Base-by-base conservation (phyloP, 2,329 filamentous ascomycete genomes). In the Hypoxylon sp. region DNA sequence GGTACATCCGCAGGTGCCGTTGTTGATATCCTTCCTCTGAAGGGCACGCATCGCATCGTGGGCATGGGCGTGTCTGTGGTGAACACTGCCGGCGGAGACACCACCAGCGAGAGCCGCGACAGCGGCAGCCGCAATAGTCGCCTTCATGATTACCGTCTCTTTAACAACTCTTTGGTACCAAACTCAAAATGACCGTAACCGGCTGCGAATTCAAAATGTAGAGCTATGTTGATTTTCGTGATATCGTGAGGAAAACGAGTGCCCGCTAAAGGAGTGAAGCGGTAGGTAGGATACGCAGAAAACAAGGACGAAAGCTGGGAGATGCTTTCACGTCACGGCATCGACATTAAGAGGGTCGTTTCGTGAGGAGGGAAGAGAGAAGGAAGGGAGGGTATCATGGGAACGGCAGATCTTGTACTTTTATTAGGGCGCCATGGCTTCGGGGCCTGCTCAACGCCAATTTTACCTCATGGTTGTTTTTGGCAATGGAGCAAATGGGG, bases 261-360 rank as follows among this genome's bases (percentile, higher is more conserved):
- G 90, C 88, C 92, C 91, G 92, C 92, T 94, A 83, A 94, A 93
- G 81, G 92, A 93, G 89, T 93, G 91, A 93, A 93, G 90, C 90
- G 90, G 90, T 90, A 77, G 81, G 84, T 78, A 75, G 75, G 77
- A 74, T 75, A 78, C 78, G 79, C 75, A 75, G 80, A 84, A 83
- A 79, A 79, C 83, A 82, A 82, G 77, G 82, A 82, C 81, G 83
- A 85, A 84, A 85, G 82, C 80, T 76, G 80, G 78, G 63, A 75
- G 74, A 78, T 76, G 77, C 78, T 80, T 80, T 80, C 82, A 81
- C 80, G 81, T 83, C 81, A 83, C 80, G 81, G 82, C 81, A 81
- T 82, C 80, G 84, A 83, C 82, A 84, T 85, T 80, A 75, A 77
- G 78, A 83, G 78, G 79, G 79, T 78, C 71, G 77, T 79, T 80